Percentiles rank a stretch among this genome's conserved stretches.
These are phyloP conservation scores for Globisporangium polare DNA, from an alignment of 352 stramenopile genomes.

Conservation along the genomic window DNA sequence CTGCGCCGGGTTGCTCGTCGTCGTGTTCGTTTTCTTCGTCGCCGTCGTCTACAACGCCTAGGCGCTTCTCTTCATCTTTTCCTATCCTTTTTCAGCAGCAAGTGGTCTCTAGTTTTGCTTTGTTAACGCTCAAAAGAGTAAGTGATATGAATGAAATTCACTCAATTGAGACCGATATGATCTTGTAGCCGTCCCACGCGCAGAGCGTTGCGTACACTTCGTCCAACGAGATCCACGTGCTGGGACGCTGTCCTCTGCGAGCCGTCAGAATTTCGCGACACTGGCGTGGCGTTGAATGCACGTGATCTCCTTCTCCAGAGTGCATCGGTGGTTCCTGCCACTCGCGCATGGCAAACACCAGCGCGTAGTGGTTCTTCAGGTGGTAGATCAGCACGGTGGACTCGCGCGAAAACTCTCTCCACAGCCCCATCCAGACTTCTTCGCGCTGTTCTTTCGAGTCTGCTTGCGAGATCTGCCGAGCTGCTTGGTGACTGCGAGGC, in stretches of 20 bases:
- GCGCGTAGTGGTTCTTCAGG: slow-evolving; percentile 79
- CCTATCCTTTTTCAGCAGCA: background rate
- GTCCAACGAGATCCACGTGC: slow-evolving; percentile 49
- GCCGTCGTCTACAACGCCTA: slow-evolving; percentile 59
- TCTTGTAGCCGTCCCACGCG: slow-evolving; percentile 61
- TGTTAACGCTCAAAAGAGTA: background rate
- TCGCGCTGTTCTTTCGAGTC: slow-evolving; percentile 14
- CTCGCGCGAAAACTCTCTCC: slow-evolving; percentile 14
- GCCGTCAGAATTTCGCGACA: slow-evolving; percentile 51
- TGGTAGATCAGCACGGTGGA: slow-evolving; percentile 49
- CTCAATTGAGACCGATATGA: slow-evolving; percentile 29
- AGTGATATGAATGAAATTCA: background rate
- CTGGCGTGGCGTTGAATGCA: background rate
- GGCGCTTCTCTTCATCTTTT: slow-evolving; percentile 1
- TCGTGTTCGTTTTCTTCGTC: slow-evolving; percentile 67
- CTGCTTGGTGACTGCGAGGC: background rate
- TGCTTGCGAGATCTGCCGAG: background rate
- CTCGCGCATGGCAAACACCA: slow-evolving; percentile 64
- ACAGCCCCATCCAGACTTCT: slow-evolving; percentile 19
- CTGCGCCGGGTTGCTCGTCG: slow-evolving; percentile 52
- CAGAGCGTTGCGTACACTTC: slow-evolving; percentile 52
- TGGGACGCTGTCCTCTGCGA: slow-evolving; percentile 57
- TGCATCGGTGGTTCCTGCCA: slow-evolving; percentile 17
- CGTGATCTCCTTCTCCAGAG: background rate
- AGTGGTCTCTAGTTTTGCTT: background rate